Evolutionary conservation across 805 yeast genomes (phyloP).

Genomic region (Cyberlindnera sargentensis): DNA sequence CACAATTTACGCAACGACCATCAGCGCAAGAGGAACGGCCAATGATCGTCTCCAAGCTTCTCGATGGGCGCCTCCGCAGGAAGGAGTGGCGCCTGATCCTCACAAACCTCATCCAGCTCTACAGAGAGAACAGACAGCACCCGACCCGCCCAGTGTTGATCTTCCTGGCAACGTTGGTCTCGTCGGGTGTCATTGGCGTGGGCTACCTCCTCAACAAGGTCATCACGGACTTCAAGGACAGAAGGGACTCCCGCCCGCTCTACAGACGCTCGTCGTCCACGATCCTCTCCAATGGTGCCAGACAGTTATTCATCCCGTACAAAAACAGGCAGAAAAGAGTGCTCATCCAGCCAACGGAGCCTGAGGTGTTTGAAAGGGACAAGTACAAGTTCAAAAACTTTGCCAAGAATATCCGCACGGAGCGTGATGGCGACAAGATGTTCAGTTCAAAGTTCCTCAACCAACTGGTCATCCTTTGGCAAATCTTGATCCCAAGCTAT

Average conservation of each 20-base stretch:
- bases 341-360: conserved; percentile 23
- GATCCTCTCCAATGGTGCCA: conserved; percentile 24
- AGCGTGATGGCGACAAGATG: conserved; percentile 20
- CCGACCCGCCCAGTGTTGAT: conserved; percentile 25
- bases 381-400: conserved; percentile 23
- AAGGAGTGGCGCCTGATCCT: conserved; percentile 18
- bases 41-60: conserved; percentile 15
- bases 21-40: no score
- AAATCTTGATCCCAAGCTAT: conserved; percentile 71
- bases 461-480: conserved; percentile 71
- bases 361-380: conserved; percentile 23
- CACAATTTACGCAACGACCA: no score
- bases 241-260: conserved; percentile 22
- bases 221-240: conserved; percentile 22
- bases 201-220: conserved; percentile 20
- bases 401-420: conserved; percentile 18
- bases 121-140: conserved; percentile 19
- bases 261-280: conserved; percentile 24
- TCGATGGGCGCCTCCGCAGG: conserved; percentile 13
- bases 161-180: conserved; percentile 20
- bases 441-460: conserved; percentile 60
- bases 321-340: conserved; percentile 23
- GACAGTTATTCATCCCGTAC: conserved; percentile 24
- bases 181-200: conserved; percentile 17
- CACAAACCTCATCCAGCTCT: conserved; percentile 19